Evolutionary conservation across 1,284 basidiomycete species (phyloP).

Genomic region (Irpex rosettiformis): DNA sequence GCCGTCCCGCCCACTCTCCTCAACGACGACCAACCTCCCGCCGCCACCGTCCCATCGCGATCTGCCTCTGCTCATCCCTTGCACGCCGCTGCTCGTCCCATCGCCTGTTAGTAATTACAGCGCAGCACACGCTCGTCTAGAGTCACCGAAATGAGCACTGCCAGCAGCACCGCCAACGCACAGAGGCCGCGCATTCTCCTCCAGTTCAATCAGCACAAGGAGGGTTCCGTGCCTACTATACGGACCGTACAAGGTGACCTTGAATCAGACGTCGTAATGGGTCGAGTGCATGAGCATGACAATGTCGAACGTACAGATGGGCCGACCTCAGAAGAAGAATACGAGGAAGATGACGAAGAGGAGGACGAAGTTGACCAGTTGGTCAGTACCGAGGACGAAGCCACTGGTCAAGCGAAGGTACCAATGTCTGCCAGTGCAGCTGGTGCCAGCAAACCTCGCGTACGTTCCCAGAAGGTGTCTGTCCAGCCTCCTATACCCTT

Average conservation of each 20-base stretch:
- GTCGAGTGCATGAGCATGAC: slow-evolving; percentile 9
- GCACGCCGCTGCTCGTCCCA: slow-evolving; percentile 7
- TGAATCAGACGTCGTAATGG: slow-evolving; percentile 14
- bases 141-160: slow-evolving; percentile 13
- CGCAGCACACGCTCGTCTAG: neutral
- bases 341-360: slow-evolving; percentile 30
- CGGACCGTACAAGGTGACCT: slow-evolving; percentile 1
- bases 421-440: slow-evolving; percentile 24
- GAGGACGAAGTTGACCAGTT: slow-evolving; percentile 58
- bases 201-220: slow-evolving; percentile 2
- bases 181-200: slow-evolving; percentile 9
- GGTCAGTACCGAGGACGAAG: slow-evolving; percentile 43
- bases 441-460: slow-evolving; percentile 22
- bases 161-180: slow-evolving; percentile 3
- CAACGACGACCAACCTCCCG: neutral
- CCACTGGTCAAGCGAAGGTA: slow-evolving; percentile 19
- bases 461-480: slow-evolving; percentile 34
- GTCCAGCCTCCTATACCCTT: slow-evolving; percentile 62
- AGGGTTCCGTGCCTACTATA: slow-evolving; percentile 1
- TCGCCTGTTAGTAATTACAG: neutral
- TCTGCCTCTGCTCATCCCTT: slow-evolving; percentile 15
- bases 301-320: neutral
- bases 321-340: slow-evolving; percentile 17
- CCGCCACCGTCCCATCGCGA: neutral
- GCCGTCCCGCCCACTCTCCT: slow-evolving; percentile 11